phyloP scores from a whole-genome alignment of 495 filamentous ascomycete genomes.

The Neurospora terricola region DNA sequence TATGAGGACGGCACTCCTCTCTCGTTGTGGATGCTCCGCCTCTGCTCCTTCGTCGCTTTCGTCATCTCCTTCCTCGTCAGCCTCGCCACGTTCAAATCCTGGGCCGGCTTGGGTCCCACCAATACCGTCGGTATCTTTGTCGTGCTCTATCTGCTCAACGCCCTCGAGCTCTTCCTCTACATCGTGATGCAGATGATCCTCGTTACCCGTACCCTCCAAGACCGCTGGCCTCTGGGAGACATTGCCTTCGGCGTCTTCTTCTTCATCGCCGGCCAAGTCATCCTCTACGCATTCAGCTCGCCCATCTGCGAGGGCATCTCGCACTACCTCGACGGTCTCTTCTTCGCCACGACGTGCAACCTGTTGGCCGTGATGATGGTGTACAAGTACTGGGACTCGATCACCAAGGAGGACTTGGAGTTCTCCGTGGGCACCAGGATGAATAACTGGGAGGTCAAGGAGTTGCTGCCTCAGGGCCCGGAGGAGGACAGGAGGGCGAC shows the following conservation, averaged over 20 bases:
- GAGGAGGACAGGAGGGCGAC: constrained; percentile 79
- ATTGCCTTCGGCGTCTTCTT: constrained; percentile 89
- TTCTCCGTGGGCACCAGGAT: constrained; percentile 92
- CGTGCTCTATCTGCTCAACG: constrained; percentile 86
- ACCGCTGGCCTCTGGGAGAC: constrained; percentile 90
- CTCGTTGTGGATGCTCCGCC: constrained; percentile 85
- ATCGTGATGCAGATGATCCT: constrained; percentile 80
- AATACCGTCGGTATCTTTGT: constrained; percentile 87
- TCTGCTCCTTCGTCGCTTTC: constrained; percentile 72
- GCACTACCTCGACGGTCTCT: constrained; percentile 91
- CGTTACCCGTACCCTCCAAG: constrained; percentile 81
- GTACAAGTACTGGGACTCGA: constrained; percentile 99
- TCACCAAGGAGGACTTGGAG: constrained; percentile 96
- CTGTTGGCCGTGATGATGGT: constrained; percentile 98
- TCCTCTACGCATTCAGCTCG: constrained; percentile 82
- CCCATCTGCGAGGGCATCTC: constrained; percentile 75
- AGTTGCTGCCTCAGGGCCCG: constrained; percentile 48
- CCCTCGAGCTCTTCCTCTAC: constrained; percentile 74
- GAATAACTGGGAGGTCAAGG: constrained; percentile 99
- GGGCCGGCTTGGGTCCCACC: constrained; percentile 74
- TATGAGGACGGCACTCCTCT: constrained; percentile 97
- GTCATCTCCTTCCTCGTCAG: constrained; percentile 77
- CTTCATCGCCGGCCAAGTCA: constrained; percentile 86
- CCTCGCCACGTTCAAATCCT: constrained; percentile 86
- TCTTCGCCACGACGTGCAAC: constrained; percentile 92